Evolutionary conservation across 257 asterid genomes (phyloP).

Genomic region (Solanum sparsipilum): DNA sequence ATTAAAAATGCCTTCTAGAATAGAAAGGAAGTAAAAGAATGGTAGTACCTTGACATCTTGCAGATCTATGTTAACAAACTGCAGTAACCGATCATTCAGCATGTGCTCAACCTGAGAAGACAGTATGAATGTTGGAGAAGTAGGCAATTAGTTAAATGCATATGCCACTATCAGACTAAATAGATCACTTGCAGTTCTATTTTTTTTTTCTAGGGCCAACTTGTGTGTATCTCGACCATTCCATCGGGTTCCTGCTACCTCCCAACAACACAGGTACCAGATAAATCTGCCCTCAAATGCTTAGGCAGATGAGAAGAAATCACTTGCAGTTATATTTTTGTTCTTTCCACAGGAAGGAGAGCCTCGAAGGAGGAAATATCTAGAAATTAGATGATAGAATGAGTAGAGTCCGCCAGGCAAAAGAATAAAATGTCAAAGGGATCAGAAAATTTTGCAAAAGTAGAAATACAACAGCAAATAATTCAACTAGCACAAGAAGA

Average conservation of each 20-base stretch:
- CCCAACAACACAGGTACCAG: not conserved
- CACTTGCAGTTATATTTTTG: not conserved
- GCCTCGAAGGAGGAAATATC: not conserved
- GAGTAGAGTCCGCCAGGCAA: not conserved
- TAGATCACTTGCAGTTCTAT: not conserved
- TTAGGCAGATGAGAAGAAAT: not conserved
- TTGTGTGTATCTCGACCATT: not conserved
- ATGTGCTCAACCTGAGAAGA: conserved; percentile 82
- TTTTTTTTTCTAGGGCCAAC: not conserved
- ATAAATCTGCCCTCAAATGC: not conserved
- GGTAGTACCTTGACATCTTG: conserved; percentile 91
- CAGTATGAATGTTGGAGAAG: conserved; percentile 3
- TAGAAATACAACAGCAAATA: not conserved
- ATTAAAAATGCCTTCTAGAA: not conserved
- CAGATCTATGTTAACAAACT: conserved; percentile 86
- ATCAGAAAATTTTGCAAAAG: not conserved
- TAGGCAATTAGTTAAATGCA: not conserved
- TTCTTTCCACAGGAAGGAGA: not conserved
- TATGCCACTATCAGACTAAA: not conserved
- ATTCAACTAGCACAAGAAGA: not conserved
- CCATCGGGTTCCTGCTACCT: not conserved
- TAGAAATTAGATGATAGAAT: not conserved
- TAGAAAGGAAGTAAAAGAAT: not conserved
- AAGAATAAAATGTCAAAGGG: not conserved
- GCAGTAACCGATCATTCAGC: conserved; percentile 85